Conservation (phyloP, 2,329 filamentous ascomycete species). For the Harringtonia aguacate region DNA sequence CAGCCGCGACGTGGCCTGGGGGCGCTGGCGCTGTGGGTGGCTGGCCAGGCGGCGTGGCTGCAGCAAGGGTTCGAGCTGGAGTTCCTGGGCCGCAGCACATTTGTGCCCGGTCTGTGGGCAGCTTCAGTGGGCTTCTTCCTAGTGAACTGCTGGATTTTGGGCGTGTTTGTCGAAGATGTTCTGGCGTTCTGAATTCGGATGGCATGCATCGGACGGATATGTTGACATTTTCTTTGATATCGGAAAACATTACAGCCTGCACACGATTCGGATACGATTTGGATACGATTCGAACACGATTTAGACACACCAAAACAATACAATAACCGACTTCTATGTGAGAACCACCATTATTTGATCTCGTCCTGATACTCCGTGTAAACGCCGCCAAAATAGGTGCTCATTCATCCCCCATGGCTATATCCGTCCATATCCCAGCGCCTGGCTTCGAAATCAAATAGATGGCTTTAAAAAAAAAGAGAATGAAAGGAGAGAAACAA, state of each 20-base stretch:
- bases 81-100: conserved; percentile 72
- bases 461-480: neutral
- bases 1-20: conserved; percentile 49
- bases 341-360: too few species aligned
- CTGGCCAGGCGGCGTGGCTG: conserved; percentile 64
- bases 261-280: too few species aligned
- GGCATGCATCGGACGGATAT: neutral
- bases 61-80: conserved; percentile 67
- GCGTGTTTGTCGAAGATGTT: conserved; percentile 63
- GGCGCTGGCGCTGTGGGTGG: conserved; percentile 63
- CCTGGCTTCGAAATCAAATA: neutral
- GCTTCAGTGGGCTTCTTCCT: conserved; percentile 70
- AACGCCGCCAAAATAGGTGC: too few species aligned
- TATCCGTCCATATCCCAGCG: neutral
- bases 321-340: too few species aligned
- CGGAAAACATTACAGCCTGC: too few species aligned
- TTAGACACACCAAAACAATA: too few species aligned
- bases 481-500: conserved; percentile 2
- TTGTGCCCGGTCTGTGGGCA: conserved; percentile 73
- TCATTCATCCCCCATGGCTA: too few species aligned
- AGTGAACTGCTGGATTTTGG: conserved; percentile 80
- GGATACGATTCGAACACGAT: too few species aligned
- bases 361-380: too few species aligned
- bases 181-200: neutral
- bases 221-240: neutral